Base-by-base conservation (phyloP, 306 rosid genomes). In the Medicago lupulina region DNA sequence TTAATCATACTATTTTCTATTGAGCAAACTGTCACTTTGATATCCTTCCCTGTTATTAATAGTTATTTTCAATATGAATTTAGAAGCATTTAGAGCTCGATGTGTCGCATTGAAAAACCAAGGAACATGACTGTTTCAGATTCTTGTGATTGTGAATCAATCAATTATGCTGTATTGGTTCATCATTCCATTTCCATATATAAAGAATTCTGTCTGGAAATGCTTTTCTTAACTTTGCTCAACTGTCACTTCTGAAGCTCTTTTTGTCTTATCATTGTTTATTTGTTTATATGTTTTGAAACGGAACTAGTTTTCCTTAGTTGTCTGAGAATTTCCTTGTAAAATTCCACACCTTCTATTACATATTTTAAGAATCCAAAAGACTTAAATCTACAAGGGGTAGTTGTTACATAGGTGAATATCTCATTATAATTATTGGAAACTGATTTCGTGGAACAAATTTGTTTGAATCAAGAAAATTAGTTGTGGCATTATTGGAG, bases 381-480 rank as follows among this genome's bases (percentile, higher is more conserved):
- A 7, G 6, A 15, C 46, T 14, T 8, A 57, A 53, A 41, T 55
- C 25, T 25, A 21, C 8, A n/a, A 16, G 55, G 31, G 7, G 16
- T 1, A 34, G 40, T 62, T 70, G 38, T 53, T 76, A 63, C 25
- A 28, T 15, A n/a, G 36, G 43, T 67, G 71, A 19, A 59, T 47
- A 50, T 21, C 8, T 21, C 41, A 31, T 60, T 17, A 7, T 9
- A 70, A 44, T 62, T 40, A 13, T 28, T 25, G 61, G 31, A 25
- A 60, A 39, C 8, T n/a, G 11, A 13, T 18, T 67, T 50, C 17
- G 8, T 16, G 67, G 34, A 55, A 58, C 43, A 50, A 50, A 14
- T 44, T 39, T 61, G 63, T 53, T 41, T 75, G 28, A 81, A 28
- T 17, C 67, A 21, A 62, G 53, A n/a, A n/a, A n/a, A 39, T 43